Percentiles rank a stretch among this genome's conserved stretches.
Conservation (phyloP, 1,284 basidiomycete genomes). For the Ceratobasidium theobromae region DNA sequence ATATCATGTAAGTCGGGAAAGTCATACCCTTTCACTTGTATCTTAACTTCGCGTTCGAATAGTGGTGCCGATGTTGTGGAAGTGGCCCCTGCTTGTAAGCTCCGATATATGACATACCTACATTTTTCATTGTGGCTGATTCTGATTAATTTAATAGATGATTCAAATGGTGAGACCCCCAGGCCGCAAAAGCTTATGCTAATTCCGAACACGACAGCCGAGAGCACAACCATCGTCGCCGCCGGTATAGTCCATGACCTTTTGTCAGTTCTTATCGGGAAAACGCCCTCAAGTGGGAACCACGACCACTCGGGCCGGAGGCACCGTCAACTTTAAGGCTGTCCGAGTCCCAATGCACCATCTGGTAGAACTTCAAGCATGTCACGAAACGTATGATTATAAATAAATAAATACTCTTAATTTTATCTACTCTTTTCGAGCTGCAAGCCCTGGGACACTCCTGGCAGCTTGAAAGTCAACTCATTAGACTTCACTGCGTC, state of each 20-base stretch:
- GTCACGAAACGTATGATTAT: no score
- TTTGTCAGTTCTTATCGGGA: conserved; percentile 56
- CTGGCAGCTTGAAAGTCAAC: no score
- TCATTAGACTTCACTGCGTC: no score
- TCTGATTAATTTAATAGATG: conserved; percentile 44
- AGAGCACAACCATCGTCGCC: conserved; percentile 70
- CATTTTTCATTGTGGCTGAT: not conserved
- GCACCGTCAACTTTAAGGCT: no score
- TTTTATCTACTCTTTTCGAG: no score
- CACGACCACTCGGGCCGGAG: not conserved
- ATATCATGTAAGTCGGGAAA: conserved; percentile 62
- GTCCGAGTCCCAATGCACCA: no score
- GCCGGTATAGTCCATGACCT: conserved; percentile 73
- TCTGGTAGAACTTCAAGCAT: no score
- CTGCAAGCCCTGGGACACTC: no score
- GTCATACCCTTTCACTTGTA: not conserved
- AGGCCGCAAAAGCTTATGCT: not conserved
- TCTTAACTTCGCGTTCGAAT: conserved; percentile 20
- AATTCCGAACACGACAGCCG: conserved; percentile 48
- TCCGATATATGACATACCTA: not conserved
- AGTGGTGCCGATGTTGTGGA: conserved; percentile 77
- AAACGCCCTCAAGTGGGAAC: not conserved
- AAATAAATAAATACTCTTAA: no score
- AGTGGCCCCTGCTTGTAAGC: conserved; percentile 64
- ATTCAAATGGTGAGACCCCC: conserved; percentile 48